Evolutionary conservation across 208 protist genomes (phyloP).

Genomic region (Acanthamoeba lenticulata): DNA sequence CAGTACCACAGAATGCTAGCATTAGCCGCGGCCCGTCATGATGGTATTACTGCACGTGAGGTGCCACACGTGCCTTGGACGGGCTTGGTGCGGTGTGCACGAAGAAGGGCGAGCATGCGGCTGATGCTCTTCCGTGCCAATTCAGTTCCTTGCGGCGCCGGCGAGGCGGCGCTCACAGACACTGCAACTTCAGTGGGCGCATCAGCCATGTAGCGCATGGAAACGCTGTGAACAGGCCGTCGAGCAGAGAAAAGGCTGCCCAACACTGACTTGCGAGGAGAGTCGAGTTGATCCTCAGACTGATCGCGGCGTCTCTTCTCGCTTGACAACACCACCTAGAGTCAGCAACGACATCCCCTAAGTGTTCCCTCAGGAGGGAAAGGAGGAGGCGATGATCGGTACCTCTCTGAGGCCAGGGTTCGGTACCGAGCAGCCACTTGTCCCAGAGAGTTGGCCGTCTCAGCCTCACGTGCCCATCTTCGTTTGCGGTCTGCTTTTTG

Average conservation of each 20-base stretch:
- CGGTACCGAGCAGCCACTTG: not conserved
- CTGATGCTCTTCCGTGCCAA: not conserved
- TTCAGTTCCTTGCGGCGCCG: not conserved
- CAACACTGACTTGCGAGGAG: not conserved
- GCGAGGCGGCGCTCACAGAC: not conserved
- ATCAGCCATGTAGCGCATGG: not conserved
- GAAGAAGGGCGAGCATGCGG: not conserved
- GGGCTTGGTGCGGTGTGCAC: not conserved
- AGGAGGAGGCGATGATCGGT: not conserved
- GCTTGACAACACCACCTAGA: too few species aligned
- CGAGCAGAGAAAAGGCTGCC: not conserved
- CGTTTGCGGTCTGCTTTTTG: not conserved
- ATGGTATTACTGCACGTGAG: not conserved
- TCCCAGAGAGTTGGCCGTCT: not conserved
- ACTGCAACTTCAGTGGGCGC: not conserved
- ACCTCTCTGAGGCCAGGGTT: not conserved
- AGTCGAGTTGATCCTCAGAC: not conserved
- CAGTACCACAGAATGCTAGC: too few species aligned
- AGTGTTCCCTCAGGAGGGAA: not conserved
- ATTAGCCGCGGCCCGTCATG: not conserved
- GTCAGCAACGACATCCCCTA: too few species aligned
- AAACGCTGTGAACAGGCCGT: not conserved
- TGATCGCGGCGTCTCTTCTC: not conserved
- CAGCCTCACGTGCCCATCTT: not conserved
- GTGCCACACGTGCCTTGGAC: not conserved